These are phyloP conservation scores for Niveomyces coronatus DNA, from an alignment of 2,329 filamentous ascomycete species.

Conservation along the genomic window DNA sequence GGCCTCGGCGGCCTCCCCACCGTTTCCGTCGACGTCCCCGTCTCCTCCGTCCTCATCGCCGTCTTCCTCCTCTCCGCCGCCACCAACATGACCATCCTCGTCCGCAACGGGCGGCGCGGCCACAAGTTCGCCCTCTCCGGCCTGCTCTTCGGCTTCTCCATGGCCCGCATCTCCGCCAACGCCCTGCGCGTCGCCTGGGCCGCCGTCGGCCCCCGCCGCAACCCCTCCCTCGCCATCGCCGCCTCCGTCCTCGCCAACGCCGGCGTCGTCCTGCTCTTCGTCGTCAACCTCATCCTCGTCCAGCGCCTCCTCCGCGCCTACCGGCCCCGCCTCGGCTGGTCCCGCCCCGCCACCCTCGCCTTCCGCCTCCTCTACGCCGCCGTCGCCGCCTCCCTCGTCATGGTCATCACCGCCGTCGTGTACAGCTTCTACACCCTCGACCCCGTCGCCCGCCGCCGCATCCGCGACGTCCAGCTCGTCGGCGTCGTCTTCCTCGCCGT, in stretches of 20 bases:
- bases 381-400: conserved; percentile 49
- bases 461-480: conserved; percentile 56
- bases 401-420: conserved; percentile 55
- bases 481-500: conserved; percentile 54
- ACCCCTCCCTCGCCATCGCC: conserved; percentile 40
- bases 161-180: conserved; percentile 42
- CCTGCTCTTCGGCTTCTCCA: conserved; percentile 48
- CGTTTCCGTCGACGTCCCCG: conserved; percentile 49
- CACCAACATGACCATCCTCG: conserved; percentile 48
- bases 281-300: conserved; percentile 68
- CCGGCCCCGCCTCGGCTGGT: conserved; percentile 64
- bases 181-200: conserved; percentile 44
- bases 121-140: conserved; percentile 52
- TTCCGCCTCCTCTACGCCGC: conserved; percentile 51
- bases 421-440: conserved; percentile 59
- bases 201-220: conserved; percentile 25
- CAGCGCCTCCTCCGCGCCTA: conserved; percentile 66
- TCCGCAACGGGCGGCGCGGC: conserved; percentile 34
- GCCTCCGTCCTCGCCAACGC: conserved; percentile 62
- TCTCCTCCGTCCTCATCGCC: conserved; percentile 51
- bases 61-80: conserved; percentile 45
- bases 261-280: conserved; percentile 64
- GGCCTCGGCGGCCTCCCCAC: conserved; percentile 48
- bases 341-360: conserved; percentile 33
- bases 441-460: conserved; percentile 33